Evolutionary conservation across 495 filamentous ascomycete species (phyloP), one percentile per base, ranked within the genome.

Genomic region (Podospora didyma): DNA sequence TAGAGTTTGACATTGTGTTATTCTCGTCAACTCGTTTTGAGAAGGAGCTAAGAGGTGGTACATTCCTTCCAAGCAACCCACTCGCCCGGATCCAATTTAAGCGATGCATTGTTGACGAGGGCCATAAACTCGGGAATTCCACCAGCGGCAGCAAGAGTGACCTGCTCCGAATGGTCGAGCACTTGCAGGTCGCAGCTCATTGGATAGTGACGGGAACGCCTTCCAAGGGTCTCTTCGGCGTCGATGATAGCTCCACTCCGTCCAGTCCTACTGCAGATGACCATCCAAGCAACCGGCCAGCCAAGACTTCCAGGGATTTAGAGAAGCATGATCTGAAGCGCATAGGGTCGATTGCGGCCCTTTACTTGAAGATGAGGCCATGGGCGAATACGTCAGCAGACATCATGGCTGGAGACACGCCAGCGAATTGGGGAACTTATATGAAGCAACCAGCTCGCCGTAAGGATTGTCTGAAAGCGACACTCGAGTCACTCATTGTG

Each of bases 141-240:
- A 75, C 79, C 5, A 69, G 73, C 17, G 81, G 79, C 14, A 73
- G 74, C 35, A 83, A 79, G 54, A 86, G 82, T 16, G 86, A 88
- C 46, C 77, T 91, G 37, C 80, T 87, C 37, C 75, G 80, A 26
- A 79, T 90, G 9, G 73, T 93, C 0, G 81, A 87, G 20, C 76
- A 80, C 47, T 75, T 97, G 6, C 78, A 82, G 28, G 79, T 90
- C 21, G 82, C 90, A 34, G 80, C 89, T 11, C 82, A 87, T 20
- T 97, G 93, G 93, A 81, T 96, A 16, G 89, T 96, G 3, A 94
- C 90, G 2, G 93, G 92, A 51, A 97, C 93, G 0, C 93, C 93
- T 14, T 89, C 92, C 10, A 85, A 82, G 56, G 86, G 90, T 41
- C 77, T 97, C 1, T 85, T 89, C 41, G 89, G 92, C 1, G 79